Evolutionary conservation across 108 stramenopile genomes (phyloP).

Genomic region (Nitzschia sp.): DNA sequence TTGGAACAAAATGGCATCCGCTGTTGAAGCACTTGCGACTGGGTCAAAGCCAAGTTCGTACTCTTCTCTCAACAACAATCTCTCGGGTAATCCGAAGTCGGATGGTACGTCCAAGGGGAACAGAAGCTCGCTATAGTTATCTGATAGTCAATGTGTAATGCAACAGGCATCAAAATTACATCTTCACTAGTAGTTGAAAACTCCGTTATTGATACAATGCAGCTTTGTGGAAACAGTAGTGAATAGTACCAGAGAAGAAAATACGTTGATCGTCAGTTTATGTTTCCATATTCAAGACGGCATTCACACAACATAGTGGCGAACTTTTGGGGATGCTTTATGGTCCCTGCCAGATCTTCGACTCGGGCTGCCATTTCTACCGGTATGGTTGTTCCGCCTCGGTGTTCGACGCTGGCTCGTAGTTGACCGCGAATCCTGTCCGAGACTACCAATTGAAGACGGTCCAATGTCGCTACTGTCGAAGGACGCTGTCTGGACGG

Average conservation of each 20-base stretch:
- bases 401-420: not conserved
- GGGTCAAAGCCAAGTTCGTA: not conserved
- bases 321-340: constrained; percentile 9
- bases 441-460: not conserved
- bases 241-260: too few relatives aligned
- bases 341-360: constrained; percentile 3
- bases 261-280: too few relatives aligned
- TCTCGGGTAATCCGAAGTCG: too few relatives aligned
- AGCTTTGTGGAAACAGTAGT: too few relatives aligned
- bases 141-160: too few relatives aligned
- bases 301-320: constrained; percentile 11
- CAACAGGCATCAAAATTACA: too few relatives aligned
- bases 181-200: too few relatives aligned
- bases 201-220: too few relatives aligned
- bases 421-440: not conserved
- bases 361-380: constrained; percentile 6
- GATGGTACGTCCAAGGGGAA: too few relatives aligned
- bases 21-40: not conserved
- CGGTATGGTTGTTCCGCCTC: not conserved
- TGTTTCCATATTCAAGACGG: too few relatives aligned
- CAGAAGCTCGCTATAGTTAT: too few relatives aligned
- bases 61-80: too few relatives aligned
- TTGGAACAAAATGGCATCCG: constrained; percentile 6
- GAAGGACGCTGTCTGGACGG: not conserved
- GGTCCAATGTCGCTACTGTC: not conserved